Conservation (phyloP, 371 early-diverging fungal species). For the Rhizopus sp. region DNA sequence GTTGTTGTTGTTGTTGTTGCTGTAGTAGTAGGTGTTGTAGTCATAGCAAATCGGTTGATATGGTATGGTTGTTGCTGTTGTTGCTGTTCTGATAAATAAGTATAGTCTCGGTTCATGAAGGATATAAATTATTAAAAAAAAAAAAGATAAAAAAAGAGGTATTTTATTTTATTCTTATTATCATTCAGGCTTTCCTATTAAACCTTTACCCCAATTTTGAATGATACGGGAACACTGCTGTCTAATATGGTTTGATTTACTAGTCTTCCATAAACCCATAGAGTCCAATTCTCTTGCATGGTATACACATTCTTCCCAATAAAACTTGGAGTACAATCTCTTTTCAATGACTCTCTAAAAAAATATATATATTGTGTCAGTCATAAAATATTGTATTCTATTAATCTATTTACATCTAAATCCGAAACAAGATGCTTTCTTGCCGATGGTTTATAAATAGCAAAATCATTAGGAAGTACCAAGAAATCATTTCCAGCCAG, state of each 20-base stretch:
- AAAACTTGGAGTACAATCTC: slow-evolving; percentile 47
- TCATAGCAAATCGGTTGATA: neutral
- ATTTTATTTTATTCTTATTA: slow-evolving; percentile 3
- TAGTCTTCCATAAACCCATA: slow-evolving; percentile 40
- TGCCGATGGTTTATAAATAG: slow-evolving; percentile 32
- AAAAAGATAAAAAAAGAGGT: neutral
- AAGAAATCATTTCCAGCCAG: slow-evolving; percentile 47
- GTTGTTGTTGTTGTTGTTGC: neutral
- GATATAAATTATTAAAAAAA: slow-evolving; percentile 1
- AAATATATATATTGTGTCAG: neutral
- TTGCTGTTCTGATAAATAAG: slow-evolving; percentile 1
- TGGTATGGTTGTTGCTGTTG: slow-evolving; percentile 1
- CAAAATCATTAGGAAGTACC: slow-evolving; percentile 48
- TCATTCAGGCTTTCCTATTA: slow-evolving; percentile 35
- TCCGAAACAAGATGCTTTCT: slow-evolving; percentile 29
- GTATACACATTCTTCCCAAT: slow-evolving; percentile 53
- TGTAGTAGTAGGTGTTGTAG: neutral
- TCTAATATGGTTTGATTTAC: slow-evolving; percentile 39
- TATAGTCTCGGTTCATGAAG: neutral
- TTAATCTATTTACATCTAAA: slow-evolving; percentile 38
- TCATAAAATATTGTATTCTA: neutral
- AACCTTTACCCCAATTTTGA: slow-evolving; percentile 52
- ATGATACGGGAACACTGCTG: slow-evolving; percentile 47
- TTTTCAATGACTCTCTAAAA: slow-evolving; percentile 51
- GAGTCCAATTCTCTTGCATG: slow-evolving; percentile 49